Percentiles rank a stretch among this genome's conserved stretches.
Evolutionary conservation across 2,329 filamentous ascomycete species (phyloP).

Genomic region (Decorospora gaudefroyi): DNA sequence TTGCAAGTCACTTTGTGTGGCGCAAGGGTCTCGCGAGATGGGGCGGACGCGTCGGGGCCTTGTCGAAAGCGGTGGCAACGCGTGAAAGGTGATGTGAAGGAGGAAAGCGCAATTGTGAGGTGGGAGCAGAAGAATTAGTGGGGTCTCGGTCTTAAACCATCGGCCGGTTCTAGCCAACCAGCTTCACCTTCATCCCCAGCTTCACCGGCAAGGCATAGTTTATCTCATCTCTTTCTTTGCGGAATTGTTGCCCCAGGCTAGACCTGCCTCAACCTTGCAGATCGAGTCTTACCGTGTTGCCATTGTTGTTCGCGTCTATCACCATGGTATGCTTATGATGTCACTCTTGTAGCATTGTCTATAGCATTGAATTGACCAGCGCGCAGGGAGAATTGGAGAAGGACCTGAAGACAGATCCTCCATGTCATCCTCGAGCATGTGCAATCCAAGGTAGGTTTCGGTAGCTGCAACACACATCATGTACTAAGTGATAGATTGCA

Average conservation of each 20-base stretch:
- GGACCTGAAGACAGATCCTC: constrained; percentile 73
- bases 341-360: constrained; percentile 18
- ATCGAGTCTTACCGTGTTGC: background rate
- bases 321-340: constrained; percentile 40
- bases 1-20: constrained; percentile 19
- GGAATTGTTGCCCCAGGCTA: background rate
- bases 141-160: constrained; percentile 34
- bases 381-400: constrained; percentile 61
- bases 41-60: constrained; percentile 24
- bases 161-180: constrained; percentile 24
- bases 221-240: constrained; percentile 6
- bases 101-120: constrained; percentile 29
- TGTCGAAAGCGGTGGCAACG: constrained; percentile 34
- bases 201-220: constrained; percentile 1
- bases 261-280: background rate
- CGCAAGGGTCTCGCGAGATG: constrained; percentile 10
- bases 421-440: constrained; percentile 86
- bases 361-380: constrained; percentile 15
- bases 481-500: constrained; percentile 64
- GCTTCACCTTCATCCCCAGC: constrained; percentile 18
- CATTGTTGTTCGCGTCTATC: constrained; percentile 21
- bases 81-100: constrained; percentile 20
- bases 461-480: background rate
- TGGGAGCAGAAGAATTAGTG: constrained; percentile 37
- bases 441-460: constrained; percentile 75